phyloP scores from a whole-genome alignment of 768 basidiomycete species.

The Rhizopogon salebrosus region DNA sequence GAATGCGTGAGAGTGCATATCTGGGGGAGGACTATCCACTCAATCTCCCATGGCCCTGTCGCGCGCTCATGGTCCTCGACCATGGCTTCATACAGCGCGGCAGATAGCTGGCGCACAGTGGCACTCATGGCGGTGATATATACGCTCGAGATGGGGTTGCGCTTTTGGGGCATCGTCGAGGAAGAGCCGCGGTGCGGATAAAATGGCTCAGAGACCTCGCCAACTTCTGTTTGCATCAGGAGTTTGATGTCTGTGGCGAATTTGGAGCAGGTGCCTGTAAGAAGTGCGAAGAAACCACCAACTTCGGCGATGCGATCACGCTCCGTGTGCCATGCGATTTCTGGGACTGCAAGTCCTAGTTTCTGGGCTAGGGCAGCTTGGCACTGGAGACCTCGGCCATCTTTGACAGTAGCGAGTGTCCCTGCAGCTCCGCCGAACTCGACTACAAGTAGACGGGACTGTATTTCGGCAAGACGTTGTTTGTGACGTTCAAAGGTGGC shows the following conservation, averaged over 20 bases:
- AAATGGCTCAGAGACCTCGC: constrained; percentile 40
- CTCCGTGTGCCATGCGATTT: constrained; percentile 36
- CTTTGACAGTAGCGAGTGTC: constrained; percentile 38
- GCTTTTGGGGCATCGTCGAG: constrained; percentile 47
- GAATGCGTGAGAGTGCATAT: constrained; percentile 39
- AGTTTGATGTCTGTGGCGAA: constrained; percentile 41
- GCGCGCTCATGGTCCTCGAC: constrained; percentile 45
- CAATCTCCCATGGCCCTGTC: constrained; percentile 47
- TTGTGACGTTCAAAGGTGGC: constrained; percentile 38
- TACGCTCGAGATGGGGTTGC: constrained; percentile 41
- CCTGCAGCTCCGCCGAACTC: constrained; percentile 44
- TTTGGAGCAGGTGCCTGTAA: constrained; percentile 42
- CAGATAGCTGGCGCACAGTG: constrained; percentile 34
- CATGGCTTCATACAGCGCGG: constrained; percentile 40
- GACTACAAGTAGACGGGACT: constrained; percentile 32
- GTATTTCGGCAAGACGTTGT: constrained; percentile 31
- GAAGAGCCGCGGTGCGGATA: constrained; percentile 39
- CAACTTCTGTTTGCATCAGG: constrained; percentile 44
- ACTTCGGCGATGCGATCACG: constrained; percentile 39
- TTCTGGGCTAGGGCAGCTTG: constrained; percentile 16
- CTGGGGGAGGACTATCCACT: constrained; percentile 44
- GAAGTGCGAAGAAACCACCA: constrained; percentile 38
- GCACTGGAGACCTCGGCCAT: constrained; percentile 25
- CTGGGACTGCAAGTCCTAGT: constrained; percentile 18
- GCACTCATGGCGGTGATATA: constrained; percentile 41